phyloP scores from a whole-genome alignment of 2,329 filamentous ascomycete species.

The Neopestalotiopsis sp. region DNA sequence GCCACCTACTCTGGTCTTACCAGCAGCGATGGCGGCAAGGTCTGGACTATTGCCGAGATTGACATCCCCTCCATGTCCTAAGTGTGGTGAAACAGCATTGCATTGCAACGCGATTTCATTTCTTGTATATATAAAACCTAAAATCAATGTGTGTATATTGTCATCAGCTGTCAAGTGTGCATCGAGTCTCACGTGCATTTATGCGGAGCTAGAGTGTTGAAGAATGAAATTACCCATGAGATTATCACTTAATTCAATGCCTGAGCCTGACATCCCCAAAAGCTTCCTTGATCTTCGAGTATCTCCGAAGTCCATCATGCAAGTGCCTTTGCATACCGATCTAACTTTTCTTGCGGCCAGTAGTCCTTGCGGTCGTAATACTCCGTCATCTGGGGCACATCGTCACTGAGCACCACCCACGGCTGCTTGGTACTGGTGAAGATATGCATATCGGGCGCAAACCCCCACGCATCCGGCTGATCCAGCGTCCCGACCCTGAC shows the following conservation, averaged over 20 bases:
- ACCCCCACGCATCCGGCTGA: constrained; percentile 7
- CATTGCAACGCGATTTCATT: background rate
- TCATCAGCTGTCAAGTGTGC: background rate
- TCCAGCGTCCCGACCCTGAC: constrained; percentile 17
- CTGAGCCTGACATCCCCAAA: background rate
- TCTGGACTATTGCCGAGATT: constrained; percentile 14
- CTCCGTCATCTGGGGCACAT: constrained; percentile 1
- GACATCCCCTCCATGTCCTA: constrained; percentile 14
- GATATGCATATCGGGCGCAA: constrained; percentile 17
- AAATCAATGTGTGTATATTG: background rate
- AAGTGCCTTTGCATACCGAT: background rate
- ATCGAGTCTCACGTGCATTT: background rate
- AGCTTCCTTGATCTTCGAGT: background rate
- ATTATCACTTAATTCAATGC: background rate
- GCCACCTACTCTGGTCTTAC: constrained; percentile 15
- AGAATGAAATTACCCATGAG: background rate
- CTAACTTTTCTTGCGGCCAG: constrained; percentile 13
- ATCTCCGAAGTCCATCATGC: background rate
- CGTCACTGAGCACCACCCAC: background rate
- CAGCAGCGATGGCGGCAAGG: background rate
- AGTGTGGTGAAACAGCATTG: background rate
- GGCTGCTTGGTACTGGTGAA: constrained; percentile 16
- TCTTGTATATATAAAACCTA: constrained; percentile 7
- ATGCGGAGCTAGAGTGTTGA: background rate
- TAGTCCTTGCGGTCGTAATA: constrained; percentile 13